Evolutionary conservation across 208 protist species (phyloP), one percentile per base, ranked within the genome.

Genomic region (Crithidia expoeki): DNA sequence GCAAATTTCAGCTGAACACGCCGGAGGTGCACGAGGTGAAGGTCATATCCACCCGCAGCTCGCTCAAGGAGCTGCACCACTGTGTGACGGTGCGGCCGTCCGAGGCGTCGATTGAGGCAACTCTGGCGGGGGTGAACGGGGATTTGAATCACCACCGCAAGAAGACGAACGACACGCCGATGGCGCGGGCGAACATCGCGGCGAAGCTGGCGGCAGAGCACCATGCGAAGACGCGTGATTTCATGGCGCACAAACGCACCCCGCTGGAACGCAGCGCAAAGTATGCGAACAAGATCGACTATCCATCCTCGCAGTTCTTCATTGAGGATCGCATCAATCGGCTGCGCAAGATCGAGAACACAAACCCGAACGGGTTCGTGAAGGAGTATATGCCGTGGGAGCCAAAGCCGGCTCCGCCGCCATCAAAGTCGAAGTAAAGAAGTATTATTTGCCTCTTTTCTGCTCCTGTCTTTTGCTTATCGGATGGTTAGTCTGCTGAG

Each of bases 291-390:
- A 65, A 56, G 12, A 83, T 79, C 46, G 78, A 69, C 42, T 62
- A 78, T 49, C 75, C 33, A 55, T 50, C 49, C 7, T 47, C 62
- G 30, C 36, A 69, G 59, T 55, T 58, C n/a, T 74, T 32, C 63
- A 71, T 82, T 6, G 67, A 72, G 47, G 59, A 79, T n/a, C 68
- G 60, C 16, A 34, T 71, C 47, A 73, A 62, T 52, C 55, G 49
- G 28, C 69, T 76, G 40, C 76, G 76, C 38, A 91, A 89, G 72
- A 51, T 89, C 0, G 61, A 80, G 42, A 86, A 90, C 77, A 38
- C 73, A n/a, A 96, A 96, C 68, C 62, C 38, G 30, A 89, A 82
- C 23, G 88, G 90, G 23, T 90, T 81, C 68, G 79, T 83, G 56
- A 60, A 69, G 28, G 90, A 95, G 61, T 74, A 74, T 49, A 86